These are phyloP conservation scores for Protomyces lactucae-debilis DNA, from an alignment of 1,139 yeast genomes.

Conservation along the genomic window DNA sequence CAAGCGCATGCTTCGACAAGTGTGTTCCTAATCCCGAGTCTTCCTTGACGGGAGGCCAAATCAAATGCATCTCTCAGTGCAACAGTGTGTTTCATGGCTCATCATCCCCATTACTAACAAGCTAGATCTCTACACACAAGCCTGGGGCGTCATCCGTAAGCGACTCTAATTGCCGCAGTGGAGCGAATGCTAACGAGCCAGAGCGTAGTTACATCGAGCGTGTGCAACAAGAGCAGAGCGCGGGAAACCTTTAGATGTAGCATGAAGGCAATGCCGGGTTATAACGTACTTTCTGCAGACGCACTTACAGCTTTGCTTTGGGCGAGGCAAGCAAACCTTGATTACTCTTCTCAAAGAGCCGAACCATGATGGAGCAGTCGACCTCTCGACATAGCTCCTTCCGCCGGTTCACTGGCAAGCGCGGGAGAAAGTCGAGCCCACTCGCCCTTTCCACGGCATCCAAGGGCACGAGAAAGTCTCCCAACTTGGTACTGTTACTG, in stretches of 20 bases:
- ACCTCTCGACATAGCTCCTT: slow-evolving; percentile 74
- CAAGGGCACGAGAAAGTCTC: slow-evolving; percentile 76
- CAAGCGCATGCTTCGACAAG: slow-evolving; percentile 79
- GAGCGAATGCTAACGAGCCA: background rate
- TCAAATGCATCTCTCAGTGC: slow-evolving; percentile 34
- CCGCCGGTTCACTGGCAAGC: slow-evolving; percentile 57
- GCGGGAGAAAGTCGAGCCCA: slow-evolving; percentile 74
- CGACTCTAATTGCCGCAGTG: slow-evolving; percentile 46
- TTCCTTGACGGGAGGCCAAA: slow-evolving; percentile 46
- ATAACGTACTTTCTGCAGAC: background rate
- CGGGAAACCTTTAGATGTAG: slow-evolving; percentile 5
- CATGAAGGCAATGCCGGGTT: background rate
- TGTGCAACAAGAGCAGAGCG: slow-evolving; percentile 21
- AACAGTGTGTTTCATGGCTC: slow-evolving; percentile 38
- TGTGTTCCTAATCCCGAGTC: slow-evolving; percentile 60
- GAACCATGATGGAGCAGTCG: slow-evolving; percentile 71
- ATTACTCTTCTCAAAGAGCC: slow-evolving; percentile 57
- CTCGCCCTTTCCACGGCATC: slow-evolving; percentile 69
- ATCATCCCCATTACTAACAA: slow-evolving; percentile 35
- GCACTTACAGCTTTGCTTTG: slow-evolving; percentile 10
- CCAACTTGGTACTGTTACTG: slow-evolving; percentile 63
- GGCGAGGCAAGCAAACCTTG: slow-evolving; percentile 44
- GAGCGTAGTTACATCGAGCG: slow-evolving; percentile 47
- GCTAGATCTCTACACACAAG: slow-evolving; percentile 82
- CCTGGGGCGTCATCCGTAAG: slow-evolving; percentile 78